Base-by-base conservation (phyloP, 441 rosid genomes). In the Erysimum cheiri region DNA sequence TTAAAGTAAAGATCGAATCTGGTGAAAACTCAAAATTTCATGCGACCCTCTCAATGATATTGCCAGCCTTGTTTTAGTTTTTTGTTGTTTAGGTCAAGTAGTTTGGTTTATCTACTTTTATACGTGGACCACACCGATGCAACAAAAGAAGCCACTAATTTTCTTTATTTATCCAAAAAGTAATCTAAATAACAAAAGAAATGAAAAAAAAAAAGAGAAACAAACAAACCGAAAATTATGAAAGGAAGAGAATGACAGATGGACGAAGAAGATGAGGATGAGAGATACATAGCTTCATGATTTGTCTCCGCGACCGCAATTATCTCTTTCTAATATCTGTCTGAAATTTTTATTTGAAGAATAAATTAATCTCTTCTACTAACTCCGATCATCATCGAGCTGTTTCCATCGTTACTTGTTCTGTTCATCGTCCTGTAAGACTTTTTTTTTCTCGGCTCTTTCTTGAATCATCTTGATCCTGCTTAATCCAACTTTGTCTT, bases 191-290 rank as follows among this genome's bases (percentile, higher is more conserved):
- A 12, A 29, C 8, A 63, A n/a, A 50, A 14, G 5, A 50, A 50
- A 3, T 4, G 14, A 6, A 36, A 57, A 26, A n/a, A 1, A 47
- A 17, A 4, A 8, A 7, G 2, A 54, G 17, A 72, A 56, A 56
- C 50, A 19, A 72, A 55, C 64, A 56, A 72, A 72, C 46, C 48
- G 57, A 71, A 41, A 54, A 54, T 53, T 26, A 44, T 43, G 69
- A 33, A 14, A 63, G 56, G 36, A 64, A 64, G 70, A 72, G 76
- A 71, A 64, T 64, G 70, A 37, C 71, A 64, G 71, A 72, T 64
- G 64, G 71, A 56, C 47, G 40, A 36, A 44, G 50, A 72, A 56
- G 58, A 64, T 64, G 71, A 64, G 60, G 66, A 19, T 19, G 44
- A 47, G 70, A 54, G 37, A 41, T 6, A 62, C 3, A 15, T 6